phyloP scores from a whole-genome alignment of 164 flowering plant species.

The Chimonanthus praecox region DNA sequence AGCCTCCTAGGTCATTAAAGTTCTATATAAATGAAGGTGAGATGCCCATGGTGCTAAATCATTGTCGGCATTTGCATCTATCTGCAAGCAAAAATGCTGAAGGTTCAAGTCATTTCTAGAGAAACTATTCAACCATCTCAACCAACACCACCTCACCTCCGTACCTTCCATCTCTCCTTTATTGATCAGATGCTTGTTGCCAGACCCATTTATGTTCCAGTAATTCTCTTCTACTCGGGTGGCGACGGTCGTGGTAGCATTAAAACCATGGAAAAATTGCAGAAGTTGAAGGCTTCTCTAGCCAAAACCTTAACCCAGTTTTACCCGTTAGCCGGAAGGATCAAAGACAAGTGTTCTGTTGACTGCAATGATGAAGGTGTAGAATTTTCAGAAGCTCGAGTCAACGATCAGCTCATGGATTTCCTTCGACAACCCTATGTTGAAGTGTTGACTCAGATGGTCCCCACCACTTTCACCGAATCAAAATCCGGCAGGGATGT shows the following conservation, averaged over 20 bases:
- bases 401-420: neutral
- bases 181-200: neutral
- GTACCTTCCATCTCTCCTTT: neutral
- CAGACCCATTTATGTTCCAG: neutral
- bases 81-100: too few species aligned
- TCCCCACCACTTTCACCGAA: neutral
- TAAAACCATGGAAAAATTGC: neutral
- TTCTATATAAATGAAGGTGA: too few species aligned
- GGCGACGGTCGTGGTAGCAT: neutral
- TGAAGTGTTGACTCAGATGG: neutral
- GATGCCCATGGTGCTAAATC: too few species aligned
- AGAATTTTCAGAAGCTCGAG: neutral
- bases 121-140: neutral
- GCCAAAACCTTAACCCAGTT: neutral
- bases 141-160: constrained; percentile 3
- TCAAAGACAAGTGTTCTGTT: neutral
- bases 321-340: constrained; percentile 5
- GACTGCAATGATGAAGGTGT: constrained; percentile 3
- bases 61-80: too few species aligned
- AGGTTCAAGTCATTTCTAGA: too few species aligned
- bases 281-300: neutral
- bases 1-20: too few species aligned
- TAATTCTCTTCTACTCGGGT: neutral
- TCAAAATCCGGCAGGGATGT: neutral
- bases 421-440: neutral